Conservation (phyloP, 2,329 filamentous ascomycete species). For the Cercospora janseana region DNA sequence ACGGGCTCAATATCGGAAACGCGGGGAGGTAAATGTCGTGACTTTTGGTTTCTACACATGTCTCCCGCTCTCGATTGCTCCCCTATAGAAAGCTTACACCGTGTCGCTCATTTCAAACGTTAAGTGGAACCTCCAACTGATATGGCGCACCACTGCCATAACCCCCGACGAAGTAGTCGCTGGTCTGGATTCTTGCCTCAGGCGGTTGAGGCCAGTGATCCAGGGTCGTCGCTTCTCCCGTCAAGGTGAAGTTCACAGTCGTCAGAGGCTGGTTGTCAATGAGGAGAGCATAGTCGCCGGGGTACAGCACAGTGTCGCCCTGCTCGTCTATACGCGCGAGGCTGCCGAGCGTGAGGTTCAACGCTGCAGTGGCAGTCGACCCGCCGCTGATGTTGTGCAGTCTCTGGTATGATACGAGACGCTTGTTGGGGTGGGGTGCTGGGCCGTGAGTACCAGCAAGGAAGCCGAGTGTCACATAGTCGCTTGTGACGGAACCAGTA, state of each 20-base stretch:
- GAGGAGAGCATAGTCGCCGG: conserved; percentile 51
- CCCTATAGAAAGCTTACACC: too few relatives aligned
- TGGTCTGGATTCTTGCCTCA: conserved; percentile 22
- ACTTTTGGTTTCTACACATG: not conserved
- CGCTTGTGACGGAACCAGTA: conserved; percentile 47
- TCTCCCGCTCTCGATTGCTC: too few relatives aligned
- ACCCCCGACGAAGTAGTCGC: conserved; percentile 36
- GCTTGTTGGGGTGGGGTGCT: conserved; percentile 53
- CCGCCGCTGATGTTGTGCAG: conserved; percentile 37
- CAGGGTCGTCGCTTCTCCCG: conserved; percentile 45
- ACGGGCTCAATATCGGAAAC: too few relatives aligned
- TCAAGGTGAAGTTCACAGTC: conserved; percentile 48
- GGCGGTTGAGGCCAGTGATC: conserved; percentile 42
- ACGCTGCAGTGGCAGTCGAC: conserved; percentile 30
- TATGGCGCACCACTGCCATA: conserved; percentile 26
- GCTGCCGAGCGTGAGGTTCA: conserved; percentile 51
- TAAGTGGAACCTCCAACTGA: conserved; percentile 15
- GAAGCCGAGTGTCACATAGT: conserved; percentile 56
- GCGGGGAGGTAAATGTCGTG: too few relatives aligned
- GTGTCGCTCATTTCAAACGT: too few relatives aligned
- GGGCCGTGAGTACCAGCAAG: conserved; percentile 51
- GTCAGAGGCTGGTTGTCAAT: conserved; percentile 48
- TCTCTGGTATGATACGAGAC: conserved; percentile 53
- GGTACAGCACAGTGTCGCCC: conserved; percentile 55
- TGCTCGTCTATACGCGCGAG: conserved; percentile 51